phyloP scores from a whole-genome alignment of 345 rosid species.

The Gossypium mustelinum region DNA sequence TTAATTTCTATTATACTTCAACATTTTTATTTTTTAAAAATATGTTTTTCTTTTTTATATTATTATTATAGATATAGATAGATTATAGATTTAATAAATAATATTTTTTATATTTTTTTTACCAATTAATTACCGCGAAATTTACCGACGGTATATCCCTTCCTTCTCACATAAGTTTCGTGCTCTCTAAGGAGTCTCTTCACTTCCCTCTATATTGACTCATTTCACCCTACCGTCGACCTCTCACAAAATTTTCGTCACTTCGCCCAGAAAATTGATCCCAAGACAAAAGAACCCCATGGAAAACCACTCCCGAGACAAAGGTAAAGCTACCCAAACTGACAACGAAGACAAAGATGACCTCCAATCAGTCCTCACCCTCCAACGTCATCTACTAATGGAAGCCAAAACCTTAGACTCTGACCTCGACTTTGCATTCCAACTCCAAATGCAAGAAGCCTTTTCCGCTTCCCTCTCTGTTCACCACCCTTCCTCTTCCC shows the following conservation, averaged over 20 bases:
- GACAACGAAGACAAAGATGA: constrained; percentile 21
- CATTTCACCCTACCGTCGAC: background rate
- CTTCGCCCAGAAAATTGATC: background rate
- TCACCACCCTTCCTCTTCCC: constrained; percentile 20
- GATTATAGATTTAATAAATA: too few species aligned
- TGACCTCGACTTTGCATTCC: constrained; percentile 55
- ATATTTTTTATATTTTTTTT: too few species aligned
- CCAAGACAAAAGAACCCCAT: background rate
- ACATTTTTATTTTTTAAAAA: too few species aligned
- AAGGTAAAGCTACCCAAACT: constrained; percentile 1
- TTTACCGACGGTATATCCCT: background rate
- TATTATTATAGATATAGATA: too few species aligned
- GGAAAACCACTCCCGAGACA: background rate
- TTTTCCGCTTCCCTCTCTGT: constrained; percentile 39
- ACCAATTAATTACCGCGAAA: too few species aligned
- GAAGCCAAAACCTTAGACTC: constrained; percentile 40
- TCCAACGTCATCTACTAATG: constrained; percentile 43
- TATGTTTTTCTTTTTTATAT: too few species aligned
- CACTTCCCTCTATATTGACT: background rate
- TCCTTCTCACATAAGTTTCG: background rate
- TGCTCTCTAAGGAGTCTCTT: background rate
- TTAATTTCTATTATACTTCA: too few species aligned
- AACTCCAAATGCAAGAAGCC: constrained; percentile 67
- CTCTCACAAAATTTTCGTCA: background rate
- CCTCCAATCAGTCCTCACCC: constrained; percentile 23